Evolutionary conservation across 75 land plant genomes (phyloP).

Genomic region (Sequoia sempervirens): DNA sequence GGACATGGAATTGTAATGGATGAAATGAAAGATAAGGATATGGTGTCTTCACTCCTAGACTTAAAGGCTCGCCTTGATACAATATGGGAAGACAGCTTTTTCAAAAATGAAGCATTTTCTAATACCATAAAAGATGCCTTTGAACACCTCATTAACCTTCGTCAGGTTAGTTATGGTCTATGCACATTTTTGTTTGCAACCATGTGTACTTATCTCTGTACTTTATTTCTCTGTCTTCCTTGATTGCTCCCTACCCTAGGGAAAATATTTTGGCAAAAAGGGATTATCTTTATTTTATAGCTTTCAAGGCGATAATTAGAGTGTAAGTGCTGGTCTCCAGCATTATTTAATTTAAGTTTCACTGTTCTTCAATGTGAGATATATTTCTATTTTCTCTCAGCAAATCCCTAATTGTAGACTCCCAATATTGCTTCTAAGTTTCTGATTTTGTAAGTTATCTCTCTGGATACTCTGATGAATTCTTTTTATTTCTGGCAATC

Average conservation of each 20-base stretch:
- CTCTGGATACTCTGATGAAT: not conserved
- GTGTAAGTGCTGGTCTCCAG: too few species aligned
- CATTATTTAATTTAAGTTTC: too few species aligned
- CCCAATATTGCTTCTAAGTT: too few species aligned
- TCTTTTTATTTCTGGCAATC: not conserved
- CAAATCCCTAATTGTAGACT: not conserved
- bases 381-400: not conserved
- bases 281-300: not conserved
- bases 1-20: constrained; percentile 95
- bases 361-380: not conserved
- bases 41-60: constrained; percentile 83
- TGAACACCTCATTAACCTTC: constrained; percentile 93
- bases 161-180: constrained; percentile 61
- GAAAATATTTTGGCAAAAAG: not conserved
- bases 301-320: not conserved
- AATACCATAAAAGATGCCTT: constrained; percentile 95
- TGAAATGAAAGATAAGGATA: constrained; percentile 98
- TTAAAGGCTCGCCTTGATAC: constrained; percentile 91
- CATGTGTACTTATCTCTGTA: not conserved
- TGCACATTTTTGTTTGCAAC: not conserved
- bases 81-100: constrained; percentile 95
- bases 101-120: constrained; percentile 81
- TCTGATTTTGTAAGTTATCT: not conserved
- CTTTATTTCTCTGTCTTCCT: not conserved
- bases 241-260: not conserved